Evolutionary conservation across 2,329 filamentous ascomycete genomes (phyloP).

Genomic region (Nemania sp.): DNA sequence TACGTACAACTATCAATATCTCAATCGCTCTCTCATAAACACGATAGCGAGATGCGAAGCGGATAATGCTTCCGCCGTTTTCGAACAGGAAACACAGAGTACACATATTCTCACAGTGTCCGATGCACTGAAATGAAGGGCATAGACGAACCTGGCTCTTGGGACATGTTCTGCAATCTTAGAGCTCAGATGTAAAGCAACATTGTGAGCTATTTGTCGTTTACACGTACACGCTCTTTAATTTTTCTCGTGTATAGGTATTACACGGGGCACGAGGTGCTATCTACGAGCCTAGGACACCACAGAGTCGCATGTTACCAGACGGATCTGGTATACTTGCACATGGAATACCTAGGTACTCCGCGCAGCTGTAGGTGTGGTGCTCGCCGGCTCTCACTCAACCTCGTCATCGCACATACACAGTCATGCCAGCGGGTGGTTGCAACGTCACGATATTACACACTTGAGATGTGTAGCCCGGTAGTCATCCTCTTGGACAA

Average conservation of each 20-base stretch:
- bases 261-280: too few relatives aligned
- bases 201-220: constrained; percentile 20
- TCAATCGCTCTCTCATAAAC: too few relatives aligned
- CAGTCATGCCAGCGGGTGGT: not conserved
- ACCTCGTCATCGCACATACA: not conserved
- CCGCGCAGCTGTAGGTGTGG: too few relatives aligned
- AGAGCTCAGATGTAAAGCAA: constrained; percentile 18
- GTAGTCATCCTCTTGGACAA: constrained; percentile 1
- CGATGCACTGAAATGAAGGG: not conserved
- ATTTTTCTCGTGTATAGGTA: constrained; percentile 8
- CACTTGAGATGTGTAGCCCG: not conserved
- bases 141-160: constrained; percentile 12
- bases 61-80: not conserved
- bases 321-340: too few relatives aligned
- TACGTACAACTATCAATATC: not conserved
- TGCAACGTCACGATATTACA: constrained; percentile 19
- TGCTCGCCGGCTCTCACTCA: not conserved
- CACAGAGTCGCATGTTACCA: too few relatives aligned
- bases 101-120: not conserved
- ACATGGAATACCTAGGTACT: not conserved
- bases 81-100: not conserved
- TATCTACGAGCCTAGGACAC: not conserved
- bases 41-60: not conserved
- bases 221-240: not conserved
- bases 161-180: constrained; percentile 7